Evolutionary conservation across 2,329 filamentous ascomycete genomes (phyloP).

Genomic region (Microdochium trichocladiopsis): DNA sequence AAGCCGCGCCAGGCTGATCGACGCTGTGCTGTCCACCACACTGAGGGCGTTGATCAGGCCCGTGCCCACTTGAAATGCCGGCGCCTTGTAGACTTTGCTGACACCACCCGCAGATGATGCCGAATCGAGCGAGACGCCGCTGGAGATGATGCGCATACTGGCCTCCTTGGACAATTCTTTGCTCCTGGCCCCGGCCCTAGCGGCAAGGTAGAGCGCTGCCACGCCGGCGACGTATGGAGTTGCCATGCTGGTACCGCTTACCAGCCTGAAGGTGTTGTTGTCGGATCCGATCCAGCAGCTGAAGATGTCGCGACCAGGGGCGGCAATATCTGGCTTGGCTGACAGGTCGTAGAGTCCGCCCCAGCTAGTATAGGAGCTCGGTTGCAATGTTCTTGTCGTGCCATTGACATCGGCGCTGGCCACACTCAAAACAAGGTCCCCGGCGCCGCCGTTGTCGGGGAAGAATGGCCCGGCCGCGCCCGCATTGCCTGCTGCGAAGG

Average conservation of each 20-base stretch:
- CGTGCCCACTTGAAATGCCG: conserved; percentile 2
- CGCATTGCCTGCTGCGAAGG: conserved; percentile 44
- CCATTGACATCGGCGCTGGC: conserved; percentile 28
- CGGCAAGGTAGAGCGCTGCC: conserved; percentile 16
- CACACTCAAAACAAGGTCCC: conserved; percentile 31
- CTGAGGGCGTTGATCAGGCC: conserved; percentile 27
- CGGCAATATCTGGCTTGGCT: conserved; percentile 34
- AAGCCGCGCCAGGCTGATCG: conserved; percentile 23
- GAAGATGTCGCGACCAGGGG: conserved; percentile 33
- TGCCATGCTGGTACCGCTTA: conserved; percentile 38
- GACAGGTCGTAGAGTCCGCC: conserved; percentile 33
- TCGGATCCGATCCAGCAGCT: conserved; percentile 25
- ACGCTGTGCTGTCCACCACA: conserved; percentile 22
- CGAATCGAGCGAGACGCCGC: conserved; percentile 10
- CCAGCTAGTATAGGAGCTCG: conserved; percentile 33
- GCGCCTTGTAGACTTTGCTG: not conserved
- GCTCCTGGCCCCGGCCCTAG: conserved; percentile 8
- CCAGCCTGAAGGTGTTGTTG: conserved; percentile 17
- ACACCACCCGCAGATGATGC: conserved; percentile 6
- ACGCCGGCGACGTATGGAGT: conserved; percentile 29
- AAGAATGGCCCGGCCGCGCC: conserved; percentile 41
- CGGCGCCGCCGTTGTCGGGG: conserved; percentile 29
- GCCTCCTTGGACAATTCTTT: conserved; percentile 7
- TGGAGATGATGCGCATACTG: conserved; percentile 12
- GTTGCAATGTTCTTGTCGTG: conserved; percentile 21